A percentile compares a stretch with the other conserved stretches of the same genome.
Conservation (phyloP, 352 stramenopile species). For the Globisporangium cederbergense region DNA sequence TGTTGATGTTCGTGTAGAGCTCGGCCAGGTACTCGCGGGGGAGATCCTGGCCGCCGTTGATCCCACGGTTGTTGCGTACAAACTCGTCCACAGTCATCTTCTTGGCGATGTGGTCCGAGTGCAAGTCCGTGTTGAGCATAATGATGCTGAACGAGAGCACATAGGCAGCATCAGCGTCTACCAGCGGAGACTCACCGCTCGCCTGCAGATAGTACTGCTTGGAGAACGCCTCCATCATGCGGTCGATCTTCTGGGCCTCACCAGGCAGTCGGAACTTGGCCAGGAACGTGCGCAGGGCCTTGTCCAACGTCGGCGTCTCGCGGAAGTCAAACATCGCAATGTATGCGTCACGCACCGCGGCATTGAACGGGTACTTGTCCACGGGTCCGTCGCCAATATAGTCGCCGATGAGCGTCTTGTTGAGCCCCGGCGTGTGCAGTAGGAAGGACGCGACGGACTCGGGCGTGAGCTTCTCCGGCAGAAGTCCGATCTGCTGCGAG, state of each 20-base stretch:
- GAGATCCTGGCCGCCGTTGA: conserved; percentile 78
- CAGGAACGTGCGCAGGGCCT: conserved; percentile 92
- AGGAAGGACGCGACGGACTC: conserved; percentile 92
- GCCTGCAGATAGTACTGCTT: conserved; percentile 88
- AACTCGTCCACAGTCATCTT: conserved; percentile 90
- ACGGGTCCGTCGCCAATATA: conserved; percentile 95
- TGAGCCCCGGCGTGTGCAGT: conserved; percentile 88
- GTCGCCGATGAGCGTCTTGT: conserved; percentile 95
- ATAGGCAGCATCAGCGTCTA: conserved; percentile 92
- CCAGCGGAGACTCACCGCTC: conserved; percentile 47
- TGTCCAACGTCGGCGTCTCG: conserved; percentile 81
- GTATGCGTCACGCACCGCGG: conserved; percentile 78
- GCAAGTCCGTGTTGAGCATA: conserved; percentile 99
- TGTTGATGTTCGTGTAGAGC: conserved; percentile 79
- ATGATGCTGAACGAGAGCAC: conserved; percentile 98
- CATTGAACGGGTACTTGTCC: conserved; percentile 97
- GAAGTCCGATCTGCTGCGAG: conserved; percentile 81
- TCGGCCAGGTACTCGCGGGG: conserved; percentile 64
- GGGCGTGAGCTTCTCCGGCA: conserved; percentile 82
- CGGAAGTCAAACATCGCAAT: conserved; percentile 95
- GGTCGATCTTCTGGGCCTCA: conserved; percentile 98
- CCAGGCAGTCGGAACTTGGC: conserved; percentile 95
- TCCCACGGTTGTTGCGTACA: conserved; percentile 83
- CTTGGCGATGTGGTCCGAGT: conserved; percentile 89
- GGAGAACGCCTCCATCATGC: conserved; percentile 96